Conservation (phyloP, 768 basidiomycete species). For the Tylopilus rubrobrunneus region DNA sequence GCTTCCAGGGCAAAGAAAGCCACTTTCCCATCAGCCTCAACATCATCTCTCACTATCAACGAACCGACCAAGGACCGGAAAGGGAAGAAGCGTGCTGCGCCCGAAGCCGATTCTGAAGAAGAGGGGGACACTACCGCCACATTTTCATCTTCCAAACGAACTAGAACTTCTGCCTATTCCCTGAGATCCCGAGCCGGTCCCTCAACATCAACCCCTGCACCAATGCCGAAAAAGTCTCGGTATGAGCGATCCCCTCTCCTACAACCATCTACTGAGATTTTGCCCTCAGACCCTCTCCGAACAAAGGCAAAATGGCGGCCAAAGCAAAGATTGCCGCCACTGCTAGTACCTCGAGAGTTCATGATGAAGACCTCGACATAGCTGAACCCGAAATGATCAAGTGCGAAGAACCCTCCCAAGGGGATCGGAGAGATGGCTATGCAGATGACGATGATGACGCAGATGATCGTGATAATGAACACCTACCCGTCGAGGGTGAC, state of each 20-base stretch:
- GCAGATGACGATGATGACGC: conserved; percentile 39
- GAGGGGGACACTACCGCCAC: conserved; percentile 46
- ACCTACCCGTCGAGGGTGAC: conserved; percentile 44
- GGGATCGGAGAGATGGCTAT: conserved; percentile 42
- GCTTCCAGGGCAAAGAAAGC: conserved; percentile 56
- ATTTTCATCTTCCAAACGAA: conserved; percentile 57
- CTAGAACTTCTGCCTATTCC: conserved; percentile 58
- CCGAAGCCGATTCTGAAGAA: conserved; percentile 66
- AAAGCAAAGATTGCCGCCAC: conserved; percentile 56
- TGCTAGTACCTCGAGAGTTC: conserved; percentile 59
- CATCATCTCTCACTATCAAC: conserved; percentile 60
- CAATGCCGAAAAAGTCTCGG: conserved; percentile 80
- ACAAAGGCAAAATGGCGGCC: conserved; percentile 56
- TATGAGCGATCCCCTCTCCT: conserved; percentile 25
- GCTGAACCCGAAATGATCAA: conserved; percentile 55
- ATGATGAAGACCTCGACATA: conserved; percentile 78
- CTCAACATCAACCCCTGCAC: conserved; percentile 38
- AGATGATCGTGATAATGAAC: conserved; percentile 49
- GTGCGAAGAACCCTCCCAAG: conserved; percentile 41
- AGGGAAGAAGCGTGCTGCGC: conserved; percentile 89
- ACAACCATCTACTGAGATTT: conserved; percentile 11
- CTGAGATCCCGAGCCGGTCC: conserved; percentile 55
- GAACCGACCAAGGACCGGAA: conserved; percentile 74
- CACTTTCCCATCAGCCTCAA: conserved; percentile 39
- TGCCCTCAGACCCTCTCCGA: conserved; percentile 40